Evolutionary conservation across 805 yeast species (phyloP).

Genomic region (Metschnikowia bowlesiae): DNA sequence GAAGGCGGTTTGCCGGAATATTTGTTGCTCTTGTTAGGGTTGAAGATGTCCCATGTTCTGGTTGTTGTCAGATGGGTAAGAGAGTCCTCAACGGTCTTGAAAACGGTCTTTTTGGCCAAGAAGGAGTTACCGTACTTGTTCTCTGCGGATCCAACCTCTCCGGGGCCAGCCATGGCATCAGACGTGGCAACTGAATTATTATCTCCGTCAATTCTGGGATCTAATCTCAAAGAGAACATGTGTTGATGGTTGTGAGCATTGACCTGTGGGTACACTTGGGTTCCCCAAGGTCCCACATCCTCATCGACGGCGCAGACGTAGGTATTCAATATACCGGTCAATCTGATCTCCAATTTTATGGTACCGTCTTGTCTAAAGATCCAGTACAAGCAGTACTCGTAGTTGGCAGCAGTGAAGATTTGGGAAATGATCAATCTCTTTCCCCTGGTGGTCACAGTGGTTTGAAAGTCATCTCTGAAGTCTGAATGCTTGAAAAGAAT

Average conservation of each 20-base stretch:
- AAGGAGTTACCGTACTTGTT: conserved; percentile 79
- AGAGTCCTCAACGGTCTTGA: conserved; percentile 65
- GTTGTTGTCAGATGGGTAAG: conserved; percentile 59
- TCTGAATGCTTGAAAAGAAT: conserved; percentile 77
- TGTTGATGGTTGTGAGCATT: conserved; percentile 89
- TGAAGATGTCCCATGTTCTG: conserved; percentile 74
- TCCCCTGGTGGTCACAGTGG: conserved; percentile 72
- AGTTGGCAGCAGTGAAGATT: conserved; percentile 82
- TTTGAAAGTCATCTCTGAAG: conserved; percentile 73
- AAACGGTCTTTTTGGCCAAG: conserved; percentile 58
- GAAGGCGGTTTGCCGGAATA: conserved; percentile 74
- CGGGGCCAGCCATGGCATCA: conserved; percentile 59
- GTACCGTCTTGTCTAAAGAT: conserved; percentile 80
- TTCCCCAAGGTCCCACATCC: conserved; percentile 72
- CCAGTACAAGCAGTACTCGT: conserved; percentile 84
- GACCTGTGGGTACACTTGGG: conserved; percentile 72
- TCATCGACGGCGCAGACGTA: conserved; percentile 61
- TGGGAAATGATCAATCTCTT: conserved; percentile 71
- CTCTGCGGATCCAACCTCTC: conserved; percentile 59
- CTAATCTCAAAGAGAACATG: conserved; percentile 69
- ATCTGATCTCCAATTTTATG: conserved; percentile 70
- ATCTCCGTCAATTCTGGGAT: conserved; percentile 79
- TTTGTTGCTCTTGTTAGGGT: conserved; percentile 61
- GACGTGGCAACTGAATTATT: conserved; percentile 67
- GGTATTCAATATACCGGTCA: conserved; percentile 81